Evolutionary conservation across 2,329 filamentous ascomycete genomes (phyloP), one percentile per base, ranked within the genome.

Genomic region (Penicillium sp.): DNA sequence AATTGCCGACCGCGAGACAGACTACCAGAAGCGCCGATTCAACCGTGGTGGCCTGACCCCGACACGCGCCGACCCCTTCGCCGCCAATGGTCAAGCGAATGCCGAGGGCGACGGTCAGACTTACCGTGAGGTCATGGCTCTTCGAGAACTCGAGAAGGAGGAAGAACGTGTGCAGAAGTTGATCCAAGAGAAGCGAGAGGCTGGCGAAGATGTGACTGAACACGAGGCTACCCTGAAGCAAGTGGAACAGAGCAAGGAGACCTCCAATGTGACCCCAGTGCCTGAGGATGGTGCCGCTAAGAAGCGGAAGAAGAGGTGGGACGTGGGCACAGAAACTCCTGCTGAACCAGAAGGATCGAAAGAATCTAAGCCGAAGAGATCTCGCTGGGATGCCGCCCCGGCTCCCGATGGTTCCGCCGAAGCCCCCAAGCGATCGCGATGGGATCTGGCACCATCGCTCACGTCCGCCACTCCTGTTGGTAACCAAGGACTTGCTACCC

Each of bases 231-330:
- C 85, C 5, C 81, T 97, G 55, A 86, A 88, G 66, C 82, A 89
- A 48, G 83, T 80, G 62, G 77, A 79, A 64, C 64, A 74, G 54
- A 83, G 90, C 61, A 89, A 91, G 71, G 89, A 92, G 69, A 89
- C 88, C 58, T 81, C 79, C 41, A 88, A 92, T 49, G 81, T 83
- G 56, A 88, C 86, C 43, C 83, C 88, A 48, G 82, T 89, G 45
- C 83, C 88, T 64, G 79, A 82, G 59, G 83, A 81, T 45, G 75
- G 81, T 8, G 78, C 83, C 22, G 84, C 86, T 32, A 84, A 88
- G 56, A 94, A 94, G 81, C 86, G 92, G 68, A 97, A 96, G 82
- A 91, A 95, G 81, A 86, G 94, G 74, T 99, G 94, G 94, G 93
- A 77, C 16, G 75, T 80, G 44, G 68, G 78, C n/a, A 75, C 78